Percentiles rank a stretch among this genome's conserved stretches.
phyloP scores from a whole-genome alignment of 768 basidiomycete species.

The Termitomyces sp. region DNA sequence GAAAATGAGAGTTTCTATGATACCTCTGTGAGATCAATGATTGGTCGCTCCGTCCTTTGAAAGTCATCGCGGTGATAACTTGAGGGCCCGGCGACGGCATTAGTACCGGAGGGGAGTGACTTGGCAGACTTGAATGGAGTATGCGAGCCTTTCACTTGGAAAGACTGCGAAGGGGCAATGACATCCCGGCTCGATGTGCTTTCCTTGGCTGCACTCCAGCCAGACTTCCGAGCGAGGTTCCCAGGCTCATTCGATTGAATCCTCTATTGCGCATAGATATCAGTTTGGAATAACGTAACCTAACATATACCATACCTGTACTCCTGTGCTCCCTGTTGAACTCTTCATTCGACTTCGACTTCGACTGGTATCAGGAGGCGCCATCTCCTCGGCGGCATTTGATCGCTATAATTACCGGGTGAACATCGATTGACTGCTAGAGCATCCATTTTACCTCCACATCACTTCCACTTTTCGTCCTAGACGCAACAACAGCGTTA shows the following conservation, averaged over 20 bases:
- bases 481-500: background rate
- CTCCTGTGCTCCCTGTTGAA: background rate
- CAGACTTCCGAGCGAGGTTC: background rate
- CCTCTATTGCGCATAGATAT: background rate
- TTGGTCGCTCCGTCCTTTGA: background rate
- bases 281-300: background rate
- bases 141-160: constrained; percentile 1
- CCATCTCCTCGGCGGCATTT: background rate
- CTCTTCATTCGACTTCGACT: background rate
- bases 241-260: background rate
- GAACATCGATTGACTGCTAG: background rate
- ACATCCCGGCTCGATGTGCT: background rate
- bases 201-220: background rate
- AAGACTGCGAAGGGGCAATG: background rate
- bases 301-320: background rate
- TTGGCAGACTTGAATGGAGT: background rate
- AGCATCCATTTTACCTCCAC: background rate
- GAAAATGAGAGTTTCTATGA: background rate
- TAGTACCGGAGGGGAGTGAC: background rate
- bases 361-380: background rate
- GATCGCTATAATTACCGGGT: background rate
- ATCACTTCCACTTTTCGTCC: background rate
- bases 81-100: constrained; percentile 1
- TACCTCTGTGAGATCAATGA: background rate
- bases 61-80: background rate